Base-by-base conservation (phyloP, 495 filamentous ascomycete genomes). In the Penicillium fimorum region DNA sequence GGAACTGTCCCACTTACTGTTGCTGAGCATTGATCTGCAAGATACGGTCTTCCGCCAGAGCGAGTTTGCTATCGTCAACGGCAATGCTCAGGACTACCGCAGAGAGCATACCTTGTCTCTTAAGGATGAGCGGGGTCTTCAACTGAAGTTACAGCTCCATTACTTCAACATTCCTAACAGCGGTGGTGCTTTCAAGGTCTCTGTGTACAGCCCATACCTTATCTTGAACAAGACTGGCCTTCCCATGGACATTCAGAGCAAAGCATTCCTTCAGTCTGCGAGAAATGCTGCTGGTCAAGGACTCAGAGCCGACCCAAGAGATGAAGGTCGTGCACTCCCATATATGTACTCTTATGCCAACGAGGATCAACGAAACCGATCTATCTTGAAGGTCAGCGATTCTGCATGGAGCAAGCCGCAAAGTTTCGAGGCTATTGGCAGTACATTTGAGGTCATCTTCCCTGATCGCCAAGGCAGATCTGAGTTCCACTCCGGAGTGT, bases 341-440 rank as follows among this genome's bases (percentile, higher is more conserved):
- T 88, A 96, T 64, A 97, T 98, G 92, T 98, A 97, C 72, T 95
- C 95, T 8, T 97, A 88, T 67, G 81, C 81, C 15, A 87, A 77
- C 25, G 89, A 96, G 60, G 94, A 97, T 59, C 86, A 87, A 58
- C 87, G 87, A 59, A 97, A 97, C 68, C 87, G 94, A 43, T 92
- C 89, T 15, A 78, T 92, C 20, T 67, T 98, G 45, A 96, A 87
- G 72, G 82, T 96, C 44, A 89, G 87, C 29, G 89, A 96, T 38
- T 96, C 94, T 6, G 79, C 82, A 24, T 97, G 94, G 95, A 96
- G 93, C 72, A 96, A 89, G 69, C 92, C 95, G 3, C 93, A 97
- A 70, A 96, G 89, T 81, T 94, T 98, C 64, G 94, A 98, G 65
- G 94, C 94, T n/a, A 93, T 98, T 55, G 94, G 94, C 44, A 96